A percentile compares a stretch with the other conserved stretches of the same genome.
phyloP scores from a whole-genome alignment of 148 eudicot species.

The Mesembryanthemum crystallinum region DNA sequence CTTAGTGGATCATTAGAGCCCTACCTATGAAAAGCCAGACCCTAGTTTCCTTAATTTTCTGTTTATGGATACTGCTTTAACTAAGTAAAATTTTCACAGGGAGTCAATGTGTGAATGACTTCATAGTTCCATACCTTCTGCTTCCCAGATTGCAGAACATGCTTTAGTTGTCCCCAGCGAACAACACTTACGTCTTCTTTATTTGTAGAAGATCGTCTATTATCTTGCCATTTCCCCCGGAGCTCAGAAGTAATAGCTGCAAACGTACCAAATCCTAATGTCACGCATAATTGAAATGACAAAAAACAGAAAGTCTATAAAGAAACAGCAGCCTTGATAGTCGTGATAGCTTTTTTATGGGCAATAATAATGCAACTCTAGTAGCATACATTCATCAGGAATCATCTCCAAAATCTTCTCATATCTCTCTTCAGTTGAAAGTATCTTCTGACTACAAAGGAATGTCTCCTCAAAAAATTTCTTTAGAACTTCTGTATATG shows the following conservation, averaged over 20 bases:
- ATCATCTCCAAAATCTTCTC: slow-evolving; percentile 84
- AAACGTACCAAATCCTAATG: slow-evolving; percentile 8
- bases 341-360: background rate
- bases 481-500: slow-evolving; percentile 66
- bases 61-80: background rate
- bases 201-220: slow-evolving; percentile 49
- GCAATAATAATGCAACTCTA: background rate
- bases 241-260: slow-evolving; percentile 77
- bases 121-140: slow-evolving; percentile 49
- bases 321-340: background rate
- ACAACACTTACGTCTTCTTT: slow-evolving; percentile 52
- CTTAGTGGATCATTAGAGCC: background rate
- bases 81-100: background rate
- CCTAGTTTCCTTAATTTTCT: background rate
- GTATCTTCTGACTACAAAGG: slow-evolving; percentile 55
- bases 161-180: slow-evolving; percentile 79
- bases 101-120: background rate
- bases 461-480: slow-evolving; percentile 58
- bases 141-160: slow-evolving; percentile 57
- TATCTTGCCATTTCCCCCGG: slow-evolving; percentile 76
- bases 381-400: slow-evolving; percentile 75
- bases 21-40: background rate
- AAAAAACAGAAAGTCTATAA: slow-evolving; percentile 11
- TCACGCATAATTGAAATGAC: background rate
- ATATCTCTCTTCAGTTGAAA: slow-evolving; percentile 67